phyloP scores from a whole-genome alignment of 2,329 filamentous ascomycete species.

The Colletotrichum somersetense region DNA sequence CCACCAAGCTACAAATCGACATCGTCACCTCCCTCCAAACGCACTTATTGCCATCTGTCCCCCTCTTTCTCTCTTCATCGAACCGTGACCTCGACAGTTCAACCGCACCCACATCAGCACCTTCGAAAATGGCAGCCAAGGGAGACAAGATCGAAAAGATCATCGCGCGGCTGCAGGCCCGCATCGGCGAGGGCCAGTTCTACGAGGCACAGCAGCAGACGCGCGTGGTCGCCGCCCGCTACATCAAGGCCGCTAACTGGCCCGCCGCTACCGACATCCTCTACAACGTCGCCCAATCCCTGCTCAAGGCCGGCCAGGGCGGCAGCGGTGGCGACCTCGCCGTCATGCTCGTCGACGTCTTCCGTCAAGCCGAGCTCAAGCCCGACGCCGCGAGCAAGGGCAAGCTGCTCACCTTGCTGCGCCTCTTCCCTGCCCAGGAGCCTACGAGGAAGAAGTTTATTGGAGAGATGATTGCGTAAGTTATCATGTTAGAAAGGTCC shows the following conservation, averaged over 20 bases:
- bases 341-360: constrained; percentile 89
- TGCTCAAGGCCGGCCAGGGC: constrained; percentile 92
- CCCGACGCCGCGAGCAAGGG: constrained; percentile 81
- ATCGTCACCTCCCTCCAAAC: constrained; percentile 13
- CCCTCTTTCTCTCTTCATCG: neutral
- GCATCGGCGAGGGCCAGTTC: constrained; percentile 90
- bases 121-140: constrained; percentile 36
- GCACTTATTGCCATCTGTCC: neutral
- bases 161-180: constrained; percentile 79
- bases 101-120: neutral
- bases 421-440: constrained; percentile 84
- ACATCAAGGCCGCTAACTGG: constrained; percentile 91
- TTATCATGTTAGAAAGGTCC: constrained; percentile 36
- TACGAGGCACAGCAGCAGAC: constrained; percentile 99
- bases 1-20: constrained; percentile 14
- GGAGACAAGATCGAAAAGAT: constrained; percentile 67
- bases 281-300: constrained; percentile 83
- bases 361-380: constrained; percentile 85
- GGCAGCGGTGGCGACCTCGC: constrained; percentile 93
- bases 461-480: constrained; percentile 82
- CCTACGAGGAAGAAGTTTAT: constrained; percentile 95
- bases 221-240: constrained; percentile 92
- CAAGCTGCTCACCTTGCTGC: constrained; percentile 80
- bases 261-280: constrained; percentile 88
- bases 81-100: neutral